Percentiles rank a stretch among this genome's conserved stretches.
These are phyloP conservation scores for Acanthochlamys bracteata DNA, from an alignment of 106 monocot genomes.

Conservation along the genomic window DNA sequence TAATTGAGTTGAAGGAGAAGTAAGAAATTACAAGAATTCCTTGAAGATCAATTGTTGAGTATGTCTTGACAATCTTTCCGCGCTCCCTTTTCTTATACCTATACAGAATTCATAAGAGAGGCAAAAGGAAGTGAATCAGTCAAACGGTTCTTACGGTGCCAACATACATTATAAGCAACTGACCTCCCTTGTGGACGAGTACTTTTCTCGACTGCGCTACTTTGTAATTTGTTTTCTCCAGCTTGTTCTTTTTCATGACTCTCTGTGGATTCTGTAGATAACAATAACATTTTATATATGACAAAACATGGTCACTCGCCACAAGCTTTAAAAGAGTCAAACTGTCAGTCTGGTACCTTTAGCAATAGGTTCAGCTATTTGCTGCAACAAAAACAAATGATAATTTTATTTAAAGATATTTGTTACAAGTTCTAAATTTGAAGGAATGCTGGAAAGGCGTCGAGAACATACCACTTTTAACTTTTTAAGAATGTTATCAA, in stretches of 20 bases:
- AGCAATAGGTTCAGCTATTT: conserved; percentile 45
- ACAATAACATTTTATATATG: neutral
- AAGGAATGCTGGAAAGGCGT: no score
- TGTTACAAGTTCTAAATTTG: neutral
- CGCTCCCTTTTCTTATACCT: conserved; percentile 97
- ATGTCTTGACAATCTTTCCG: conserved; percentile 63
- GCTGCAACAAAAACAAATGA: conserved; percentile 30
- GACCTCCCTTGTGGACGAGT: conserved; percentile 97
- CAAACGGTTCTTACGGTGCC: neutral
- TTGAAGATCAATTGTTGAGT: conserved; percentile 82
- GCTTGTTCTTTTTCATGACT: conserved; percentile 11
- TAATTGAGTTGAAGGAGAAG: conserved; percentile 3
- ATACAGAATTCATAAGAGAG: neutral
- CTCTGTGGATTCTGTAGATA: conserved; percentile 21
- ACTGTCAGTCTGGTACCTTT: conserved; percentile 24
- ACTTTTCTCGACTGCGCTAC: conserved; percentile 29
- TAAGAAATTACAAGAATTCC: conserved; percentile 70
- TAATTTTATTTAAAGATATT: no score
- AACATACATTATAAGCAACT: neutral
- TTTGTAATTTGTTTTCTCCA: conserved; percentile 17
- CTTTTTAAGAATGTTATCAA: conserved; percentile 87
- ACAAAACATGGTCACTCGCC: no score
- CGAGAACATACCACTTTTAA: conserved; percentile 83
- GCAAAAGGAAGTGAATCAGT: no score
- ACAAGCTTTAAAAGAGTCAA: conserved; percentile 7